These are phyloP conservation scores for Cladobotryum protrusum DNA, from an alignment of 2,329 filamentous ascomycete genomes.

Conservation along the genomic window DNA sequence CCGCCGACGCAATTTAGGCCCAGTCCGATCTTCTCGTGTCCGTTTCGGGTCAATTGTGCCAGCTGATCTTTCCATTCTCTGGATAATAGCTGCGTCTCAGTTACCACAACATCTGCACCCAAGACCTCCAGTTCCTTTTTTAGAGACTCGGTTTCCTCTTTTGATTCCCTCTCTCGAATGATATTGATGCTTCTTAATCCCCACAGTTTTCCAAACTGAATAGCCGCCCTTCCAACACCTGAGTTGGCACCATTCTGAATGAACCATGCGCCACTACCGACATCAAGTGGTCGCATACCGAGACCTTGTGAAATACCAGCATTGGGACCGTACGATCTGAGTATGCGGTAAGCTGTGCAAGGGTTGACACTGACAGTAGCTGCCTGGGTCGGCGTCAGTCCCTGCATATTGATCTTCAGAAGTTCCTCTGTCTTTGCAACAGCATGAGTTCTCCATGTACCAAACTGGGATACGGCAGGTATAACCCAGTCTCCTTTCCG, in stretches of 20 bases:
- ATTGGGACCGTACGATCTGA: conserved; percentile 65
- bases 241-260: conserved; percentile 96
- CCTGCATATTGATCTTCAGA: conserved; percentile 64
- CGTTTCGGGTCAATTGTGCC: conserved; percentile 62
- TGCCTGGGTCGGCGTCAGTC: conserved; percentile 68
- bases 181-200: conserved; percentile 88
- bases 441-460: conserved; percentile 92
- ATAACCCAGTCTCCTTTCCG: conserved; percentile 88
- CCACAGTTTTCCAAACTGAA: conserved; percentile 82
- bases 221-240: conserved; percentile 83
- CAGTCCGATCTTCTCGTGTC: conserved; percentile 65
- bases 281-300: conserved; percentile 39
- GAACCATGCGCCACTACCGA: conserved; percentile 71
- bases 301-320: conserved; percentile 39
- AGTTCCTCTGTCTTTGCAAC: conserved; percentile 54
- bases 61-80: conserved; percentile 57
- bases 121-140: conserved; percentile 46
- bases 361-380: conserved; percentile 91
- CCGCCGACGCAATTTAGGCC: conserved; percentile 94
- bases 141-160: conserved; percentile 56
- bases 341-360: conserved; percentile 88
- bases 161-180: conserved; percentile 63
- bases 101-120: conserved; percentile 52
- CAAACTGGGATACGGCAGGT: conserved; percentile 74
- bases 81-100: conserved; percentile 48